Conservation (phyloP, 1,139 yeast genomes). For the Magnusiomyces tetraspermus region DNA sequence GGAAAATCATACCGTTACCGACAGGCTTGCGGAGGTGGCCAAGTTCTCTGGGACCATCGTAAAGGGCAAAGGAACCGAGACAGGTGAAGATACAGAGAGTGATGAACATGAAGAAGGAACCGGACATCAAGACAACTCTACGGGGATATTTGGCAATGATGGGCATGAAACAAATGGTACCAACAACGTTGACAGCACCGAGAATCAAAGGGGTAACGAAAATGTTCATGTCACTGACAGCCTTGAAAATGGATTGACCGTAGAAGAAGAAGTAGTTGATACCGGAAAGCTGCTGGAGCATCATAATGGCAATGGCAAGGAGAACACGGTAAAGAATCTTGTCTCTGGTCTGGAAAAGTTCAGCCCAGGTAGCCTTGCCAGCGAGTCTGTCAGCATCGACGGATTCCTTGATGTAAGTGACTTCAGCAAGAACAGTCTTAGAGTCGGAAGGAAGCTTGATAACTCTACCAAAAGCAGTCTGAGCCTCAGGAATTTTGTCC, state of each 20-base stretch:
- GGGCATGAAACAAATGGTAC: slow-evolving; percentile 60
- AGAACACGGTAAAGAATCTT: slow-evolving; percentile 55
- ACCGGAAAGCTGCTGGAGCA: too few species aligned
- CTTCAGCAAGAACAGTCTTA: slow-evolving; percentile 48
- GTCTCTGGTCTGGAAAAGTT: slow-evolving; percentile 58
- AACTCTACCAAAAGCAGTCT: slow-evolving; percentile 49
- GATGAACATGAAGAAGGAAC: slow-evolving; percentile 54
- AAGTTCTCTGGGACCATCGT: too few species aligned
- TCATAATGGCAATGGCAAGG: slow-evolving; percentile 51
- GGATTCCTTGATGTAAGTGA: slow-evolving; percentile 53
- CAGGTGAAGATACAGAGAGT: slow-evolving; percentile 60
- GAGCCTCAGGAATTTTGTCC: slow-evolving; percentile 50
- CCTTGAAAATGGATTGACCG: slow-evolving; percentile 66
- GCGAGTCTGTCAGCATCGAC: slow-evolving; percentile 53
- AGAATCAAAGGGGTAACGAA: slow-evolving; percentile 68
- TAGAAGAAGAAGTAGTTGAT: slow-evolving; percentile 75
- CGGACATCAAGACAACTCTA: slow-evolving; percentile 53
- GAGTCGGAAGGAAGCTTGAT: slow-evolving; percentile 55
- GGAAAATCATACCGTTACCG: slow-evolving; percentile 69
- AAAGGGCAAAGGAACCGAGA: slow-evolving; percentile 43
- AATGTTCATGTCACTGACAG: slow-evolving; percentile 56
- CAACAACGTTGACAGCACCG: slow-evolving; percentile 69
- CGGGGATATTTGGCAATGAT: slow-evolving; percentile 65
- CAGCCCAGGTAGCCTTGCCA: slow-evolving; percentile 60
- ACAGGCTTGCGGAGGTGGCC: too few species aligned